Conservation (phyloP, 2,329 filamentous ascomycete genomes). For the Diaporthe velutina region DNA sequence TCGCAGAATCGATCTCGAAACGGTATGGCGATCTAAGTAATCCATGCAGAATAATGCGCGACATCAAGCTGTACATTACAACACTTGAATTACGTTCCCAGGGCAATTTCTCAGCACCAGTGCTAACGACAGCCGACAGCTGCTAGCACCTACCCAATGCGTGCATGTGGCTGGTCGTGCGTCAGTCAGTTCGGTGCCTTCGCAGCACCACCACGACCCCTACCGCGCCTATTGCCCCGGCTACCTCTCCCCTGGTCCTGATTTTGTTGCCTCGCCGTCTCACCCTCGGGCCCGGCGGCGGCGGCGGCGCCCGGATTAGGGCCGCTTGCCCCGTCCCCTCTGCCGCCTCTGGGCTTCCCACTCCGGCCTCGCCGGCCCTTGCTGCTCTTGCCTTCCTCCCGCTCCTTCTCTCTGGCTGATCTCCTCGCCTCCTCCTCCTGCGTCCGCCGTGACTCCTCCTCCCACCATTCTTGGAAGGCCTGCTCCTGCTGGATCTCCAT, state of each 20-base stretch:
- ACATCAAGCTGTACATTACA: not conserved
- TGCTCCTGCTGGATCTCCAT: slow-evolving; percentile 98
- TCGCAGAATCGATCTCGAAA: not conserved
- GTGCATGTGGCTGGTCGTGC: not conserved
- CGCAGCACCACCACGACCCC: slow-evolving; percentile 33
- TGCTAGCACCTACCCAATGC: not conserved
- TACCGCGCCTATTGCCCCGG: slow-evolving; percentile 25
- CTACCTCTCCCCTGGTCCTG: slow-evolving; percentile 31
- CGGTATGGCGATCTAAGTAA: not conserved
- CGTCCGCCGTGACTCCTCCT: slow-evolving; percentile 81
- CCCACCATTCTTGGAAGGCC: slow-evolving; percentile 97
- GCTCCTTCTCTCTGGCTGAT: slow-evolving; percentile 57
- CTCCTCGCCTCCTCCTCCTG: slow-evolving; percentile 71
- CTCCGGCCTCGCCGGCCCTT: slow-evolving; percentile 40
- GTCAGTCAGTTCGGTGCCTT: no score
- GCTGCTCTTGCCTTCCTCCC: slow-evolving; percentile 45
- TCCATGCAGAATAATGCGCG: not conserved
- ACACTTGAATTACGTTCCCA: not conserved
- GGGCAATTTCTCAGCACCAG: not conserved
- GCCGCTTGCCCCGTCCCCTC: slow-evolving; percentile 35
- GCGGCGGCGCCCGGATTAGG: not conserved
- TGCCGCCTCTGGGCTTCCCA: slow-evolving; percentile 35
- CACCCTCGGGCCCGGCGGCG: slow-evolving; percentile 13
- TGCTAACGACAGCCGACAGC: not conserved
- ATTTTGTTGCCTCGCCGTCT: slow-evolving; percentile 17